Evolutionary conservation across 495 filamentous ascomycete species (phyloP), one percentile per base, ranked within the genome.

Genomic region (Darksidea phi): DNA sequence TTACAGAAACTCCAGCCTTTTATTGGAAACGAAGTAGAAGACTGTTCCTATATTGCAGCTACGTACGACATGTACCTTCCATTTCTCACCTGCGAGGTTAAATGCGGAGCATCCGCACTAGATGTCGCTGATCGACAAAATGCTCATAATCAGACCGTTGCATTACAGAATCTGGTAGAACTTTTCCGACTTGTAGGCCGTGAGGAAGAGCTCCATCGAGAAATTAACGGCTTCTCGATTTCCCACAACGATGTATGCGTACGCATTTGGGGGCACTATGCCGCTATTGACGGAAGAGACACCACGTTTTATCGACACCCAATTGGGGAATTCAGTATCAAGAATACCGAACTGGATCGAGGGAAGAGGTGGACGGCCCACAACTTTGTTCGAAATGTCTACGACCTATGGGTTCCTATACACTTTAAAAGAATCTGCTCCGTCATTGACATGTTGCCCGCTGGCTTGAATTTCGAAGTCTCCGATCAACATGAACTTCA

Each of bases 221-320:
- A 76, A 61, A 74, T 77, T 23, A 64, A 77, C 36, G 69, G 70
- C 36, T 82, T 81, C 72, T 80, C 76, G 1, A 69, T 82, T 57
- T 80, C 76, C 23, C 74, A 80, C 65, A 67, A 81, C 61, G 53
- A 76, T 38, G 21, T 52, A 17, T 59, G 59, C 6, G 72, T 79
- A 21, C 60, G 69, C 20, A 76, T 80, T 17, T 66, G 52, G 17
- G 63, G 57, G 15, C 52, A 60, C 36, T 66, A 66, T 18, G 8
- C 63, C 26, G 50, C 61, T 3, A 61, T 66, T 47, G 43, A 66
- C 46, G 57, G 63, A 32, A 25, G 11, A 8, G 21, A 60, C 13
- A 54, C 48, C 45, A 59, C 48, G 6, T 71, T 75, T 57, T 74
- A 78, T 61, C 75, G 66, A 4, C 66, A 66, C 48, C 50, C 62